Conservation (phyloP, 352 stramenopile species). For the Phytophthora colocasiae region DNA sequence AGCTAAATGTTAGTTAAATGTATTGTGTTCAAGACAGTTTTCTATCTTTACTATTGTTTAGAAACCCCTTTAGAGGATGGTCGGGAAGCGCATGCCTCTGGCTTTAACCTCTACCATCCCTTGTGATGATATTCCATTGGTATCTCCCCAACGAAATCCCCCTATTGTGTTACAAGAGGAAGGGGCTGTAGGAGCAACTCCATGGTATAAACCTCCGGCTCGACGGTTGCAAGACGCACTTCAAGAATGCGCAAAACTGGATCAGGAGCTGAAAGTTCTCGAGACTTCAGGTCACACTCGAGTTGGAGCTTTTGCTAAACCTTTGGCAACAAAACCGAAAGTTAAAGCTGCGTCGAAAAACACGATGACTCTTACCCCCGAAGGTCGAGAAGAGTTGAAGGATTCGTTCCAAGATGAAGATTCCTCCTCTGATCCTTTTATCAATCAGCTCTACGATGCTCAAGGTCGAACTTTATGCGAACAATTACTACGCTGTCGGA, state of each 20-base stretch:
- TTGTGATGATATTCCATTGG: slow-evolving; percentile 18
- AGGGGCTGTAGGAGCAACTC: neutral
- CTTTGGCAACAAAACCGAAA: slow-evolving; percentile 42
- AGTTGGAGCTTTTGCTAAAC: slow-evolving; percentile 67
- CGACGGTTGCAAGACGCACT: slow-evolving; percentile 29
- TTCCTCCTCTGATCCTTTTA: slow-evolving; percentile 58
- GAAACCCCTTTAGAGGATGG: slow-evolving; percentile 30
- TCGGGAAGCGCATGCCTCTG: slow-evolving; percentile 21
- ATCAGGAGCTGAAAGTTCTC: slow-evolving; percentile 66
- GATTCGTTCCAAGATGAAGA: slow-evolving; percentile 32
- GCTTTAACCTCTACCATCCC: slow-evolving; percentile 21
- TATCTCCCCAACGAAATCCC: slow-evolving; percentile 28
- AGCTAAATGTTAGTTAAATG: slow-evolving; percentile 52
- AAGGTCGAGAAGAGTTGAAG: neutral
- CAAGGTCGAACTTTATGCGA: slow-evolving; percentile 63
- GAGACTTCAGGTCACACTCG: slow-evolving; percentile 67
- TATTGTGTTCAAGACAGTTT: neutral
- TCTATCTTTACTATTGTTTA: slow-evolving; percentile 2
- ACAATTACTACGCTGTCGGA: slow-evolving; percentile 60
- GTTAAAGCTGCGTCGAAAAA: slow-evolving; percentile 1
- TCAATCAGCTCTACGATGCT: slow-evolving; percentile 69
- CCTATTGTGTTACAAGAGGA: slow-evolving; percentile 8
- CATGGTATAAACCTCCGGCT: slow-evolving; percentile 32
- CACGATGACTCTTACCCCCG: neutral
- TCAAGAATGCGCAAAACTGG: slow-evolving; percentile 34